These are phyloP conservation scores for Leccinum arenicola DNA, from an alignment of 768 basidiomycete genomes.

Conservation along the genomic window DNA sequence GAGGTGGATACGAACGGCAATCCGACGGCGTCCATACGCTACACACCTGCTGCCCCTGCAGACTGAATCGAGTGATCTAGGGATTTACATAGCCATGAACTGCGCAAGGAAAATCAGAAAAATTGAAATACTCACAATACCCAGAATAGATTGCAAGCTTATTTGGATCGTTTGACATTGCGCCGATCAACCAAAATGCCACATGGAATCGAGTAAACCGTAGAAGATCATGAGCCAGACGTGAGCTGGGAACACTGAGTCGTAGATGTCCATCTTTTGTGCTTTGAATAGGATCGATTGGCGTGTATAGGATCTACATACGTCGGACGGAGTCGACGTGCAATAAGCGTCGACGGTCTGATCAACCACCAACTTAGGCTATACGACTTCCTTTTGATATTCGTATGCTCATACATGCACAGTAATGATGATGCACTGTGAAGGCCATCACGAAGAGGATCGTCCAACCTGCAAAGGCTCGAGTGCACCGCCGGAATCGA, in stretches of 20 bases:
- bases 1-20: conserved; percentile 48
- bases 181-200: conserved; percentile 82
- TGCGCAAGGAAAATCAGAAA: neutral
- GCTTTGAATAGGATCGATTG: conserved; percentile 40
- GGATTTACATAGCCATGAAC: neutral
- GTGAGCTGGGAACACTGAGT: conserved; percentile 25
- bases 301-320: conserved; percentile 53
- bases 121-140: conserved; percentile 70
- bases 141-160: conserved; percentile 77
- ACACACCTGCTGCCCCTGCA: conserved; percentile 67
- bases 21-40: conserved; percentile 65
- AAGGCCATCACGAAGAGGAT: conserved; percentile 62
- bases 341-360: neutral
- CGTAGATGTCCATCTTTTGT: conserved; percentile 54
- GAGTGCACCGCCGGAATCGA: conserved; percentile 54
- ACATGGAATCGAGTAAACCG: conserved; percentile 74
- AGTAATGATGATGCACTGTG: conserved; percentile 42
- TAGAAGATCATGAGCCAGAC: conserved; percentile 65
- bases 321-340: neutral
- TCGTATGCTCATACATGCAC: conserved; percentile 75
- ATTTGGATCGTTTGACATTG: conserved; percentile 76
- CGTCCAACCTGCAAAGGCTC: conserved; percentile 66
- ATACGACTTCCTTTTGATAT: conserved; percentile 56
- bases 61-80: conserved; percentile 72
- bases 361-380: neutral